Conservation (phyloP, 768 basidiomycete genomes). For the Clitopilus passeckerianus region DNA sequence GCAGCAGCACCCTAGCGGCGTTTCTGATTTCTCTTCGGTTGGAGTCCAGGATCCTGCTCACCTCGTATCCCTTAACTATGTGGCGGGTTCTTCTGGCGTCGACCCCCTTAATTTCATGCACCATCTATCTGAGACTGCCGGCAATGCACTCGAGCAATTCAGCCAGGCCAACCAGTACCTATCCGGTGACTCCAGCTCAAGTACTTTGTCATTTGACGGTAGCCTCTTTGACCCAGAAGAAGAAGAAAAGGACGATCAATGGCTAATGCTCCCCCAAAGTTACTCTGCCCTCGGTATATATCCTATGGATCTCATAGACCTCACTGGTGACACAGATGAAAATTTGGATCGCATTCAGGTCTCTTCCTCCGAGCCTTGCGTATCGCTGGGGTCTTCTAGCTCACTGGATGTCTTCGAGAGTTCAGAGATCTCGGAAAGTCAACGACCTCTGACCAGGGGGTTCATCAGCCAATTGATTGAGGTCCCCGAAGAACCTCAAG, state of each 20-base stretch:
- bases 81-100: conserved; percentile 26
- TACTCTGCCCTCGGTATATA: no score
- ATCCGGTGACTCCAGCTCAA: background rate
- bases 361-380: background rate
- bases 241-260: background rate
- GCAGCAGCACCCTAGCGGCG: background rate
- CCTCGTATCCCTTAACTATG: conserved; percentile 16
- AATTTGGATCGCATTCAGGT: background rate
- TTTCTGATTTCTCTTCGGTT: conserved; percentile 2
- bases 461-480: no score
- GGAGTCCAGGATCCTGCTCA: conserved; percentile 1
- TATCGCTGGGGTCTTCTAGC: background rate
- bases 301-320: background rate
- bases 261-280: background rate
- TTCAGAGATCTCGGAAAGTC: no score
- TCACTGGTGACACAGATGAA: background rate
- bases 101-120: conserved; percentile 25
- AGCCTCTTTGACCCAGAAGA: background rate
- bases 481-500: no score
- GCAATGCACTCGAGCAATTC: conserved; percentile 25
- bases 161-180: conserved; percentile 2
- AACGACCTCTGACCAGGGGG: no score
- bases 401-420: background rate
- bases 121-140: conserved; percentile 29
- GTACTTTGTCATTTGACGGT: background rate